A percentile compares a stretch with the other conserved stretches of the same genome.
phyloP scores from a whole-genome alignment of 1,139 yeast genomes.

The Saccharomycopsis crataegensis region DNA sequence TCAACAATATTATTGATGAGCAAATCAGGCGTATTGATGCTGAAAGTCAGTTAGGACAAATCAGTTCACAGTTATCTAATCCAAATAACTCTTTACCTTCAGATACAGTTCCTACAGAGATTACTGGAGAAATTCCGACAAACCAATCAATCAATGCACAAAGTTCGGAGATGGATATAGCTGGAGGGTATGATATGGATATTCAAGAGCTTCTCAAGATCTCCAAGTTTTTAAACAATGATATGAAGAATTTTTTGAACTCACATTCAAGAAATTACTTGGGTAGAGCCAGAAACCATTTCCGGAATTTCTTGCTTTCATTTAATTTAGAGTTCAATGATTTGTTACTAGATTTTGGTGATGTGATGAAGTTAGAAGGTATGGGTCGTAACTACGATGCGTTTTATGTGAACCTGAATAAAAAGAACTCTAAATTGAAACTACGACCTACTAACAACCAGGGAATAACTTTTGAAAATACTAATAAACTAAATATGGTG shows the following conservation, averaged over 20 bases:
- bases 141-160: too few species aligned
- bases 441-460: not conserved
- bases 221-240: conserved; percentile 9
- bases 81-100: too few species aligned
- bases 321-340: conserved; percentile 17
- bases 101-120: too few species aligned
- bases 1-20: too few species aligned
- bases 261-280: conserved; percentile 4
- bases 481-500: not conserved
- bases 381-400: conserved; percentile 1
- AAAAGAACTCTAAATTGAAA: conserved; percentile 1
- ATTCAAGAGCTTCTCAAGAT: conserved; percentile 9
- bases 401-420: not conserved
- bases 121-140: too few species aligned
- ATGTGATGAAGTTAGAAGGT: not conserved
- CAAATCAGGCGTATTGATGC: too few species aligned
- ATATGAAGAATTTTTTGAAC: conserved; percentile 11
- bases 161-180: too few species aligned
- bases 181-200: not conserved
- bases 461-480: not conserved
- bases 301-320: conserved; percentile 15
- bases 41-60: too few species aligned
- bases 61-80: too few species aligned
- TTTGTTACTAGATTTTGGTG: conserved; percentile 9
- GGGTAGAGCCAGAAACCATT: conserved; percentile 10